phyloP scores from a whole-genome alignment of 2,329 filamentous ascomycete genomes.

The Claviceps citrina region DNA sequence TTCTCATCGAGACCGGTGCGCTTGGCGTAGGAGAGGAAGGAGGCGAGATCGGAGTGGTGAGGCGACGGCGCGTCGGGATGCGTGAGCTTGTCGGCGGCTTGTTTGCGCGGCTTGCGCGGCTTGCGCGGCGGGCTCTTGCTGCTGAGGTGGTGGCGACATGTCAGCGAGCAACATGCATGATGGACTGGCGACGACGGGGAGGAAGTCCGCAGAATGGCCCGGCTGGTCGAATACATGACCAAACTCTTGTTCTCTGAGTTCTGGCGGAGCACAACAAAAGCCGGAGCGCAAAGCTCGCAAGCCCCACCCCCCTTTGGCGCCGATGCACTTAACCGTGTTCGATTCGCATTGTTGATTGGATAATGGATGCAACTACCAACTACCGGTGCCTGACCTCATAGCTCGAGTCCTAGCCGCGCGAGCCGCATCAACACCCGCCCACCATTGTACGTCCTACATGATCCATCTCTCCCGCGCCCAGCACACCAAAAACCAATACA shows the following conservation, averaged over 20 bases:
- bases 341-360: background rate
- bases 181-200: background rate
- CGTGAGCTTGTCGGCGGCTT: slow-evolving; percentile 6
- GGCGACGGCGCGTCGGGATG: slow-evolving; percentile 31
- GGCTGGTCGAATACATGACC: background rate
- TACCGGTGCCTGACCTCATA: background rate
- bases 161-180: background rate
- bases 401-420: no score
- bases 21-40: slow-evolving; percentile 50
- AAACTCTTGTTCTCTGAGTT: no score
- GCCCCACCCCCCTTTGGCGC: no score
- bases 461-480: no score
- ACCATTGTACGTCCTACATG: no score
- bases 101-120: background rate
- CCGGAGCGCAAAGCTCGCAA: no score
- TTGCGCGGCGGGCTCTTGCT: background rate
- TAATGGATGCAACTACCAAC: no score
- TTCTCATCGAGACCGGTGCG: slow-evolving; percentile 37
- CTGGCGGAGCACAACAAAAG: background rate
- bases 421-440: no score
- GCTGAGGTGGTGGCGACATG: background rate
- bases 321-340: background rate
- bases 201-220: background rate
- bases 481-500: background rate
- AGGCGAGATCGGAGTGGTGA: slow-evolving; percentile 46